Evolutionary conservation across 306 rosid genomes (phyloP), one percentile per base, ranked within the genome.

Genomic region (Cotoneaster glaucophyllus): DNA sequence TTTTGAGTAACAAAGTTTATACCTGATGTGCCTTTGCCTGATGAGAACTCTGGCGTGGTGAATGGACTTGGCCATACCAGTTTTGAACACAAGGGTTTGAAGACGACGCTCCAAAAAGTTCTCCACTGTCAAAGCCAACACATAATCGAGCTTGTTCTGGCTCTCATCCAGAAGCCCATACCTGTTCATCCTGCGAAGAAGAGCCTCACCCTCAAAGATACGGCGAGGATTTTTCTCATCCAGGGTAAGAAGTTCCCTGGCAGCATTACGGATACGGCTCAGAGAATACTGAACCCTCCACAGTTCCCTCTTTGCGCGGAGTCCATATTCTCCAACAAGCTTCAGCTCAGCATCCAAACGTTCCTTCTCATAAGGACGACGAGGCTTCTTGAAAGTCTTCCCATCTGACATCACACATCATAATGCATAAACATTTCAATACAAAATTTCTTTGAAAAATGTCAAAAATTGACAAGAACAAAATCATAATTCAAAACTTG

Each of bases 141-240:
- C 85, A 19, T 82, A 82, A 82, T 82, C 82, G 13, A 82, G 85
- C 79, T 82, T 82, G 85, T 82, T 82, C 72, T 82, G 85, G 76
- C 76, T 78, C 85, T 82, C 85, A 11, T 82, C 85, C 77, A 82
- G 63, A 22, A 82, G 76, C 2, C 85, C 85, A 50, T 73, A 78
- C 73, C 85, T 74, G 71, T 82, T 82, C 85, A 82, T 82, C 54
- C 85, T 82, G 0, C 82, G 52, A 13, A 82, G 75, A 52, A 82
- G 85, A 9, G 85, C 85, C 41, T 82, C 85, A 48, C 85, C 85
- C 71, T 82, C 85, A 52, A 82, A 82, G 63, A 82, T 82, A 26
- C 85, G 78, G 31, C 85, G 81, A 8, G 85, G 85, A 10, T 72
- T 81, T 56, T 81, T 81, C 78, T 82, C 85, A 63, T 82, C 85